Percentiles rank a stretch among this genome's conserved stretches.
Conservation (phyloP, 306 rosid species). For the Lablab purpureus region DNA sequence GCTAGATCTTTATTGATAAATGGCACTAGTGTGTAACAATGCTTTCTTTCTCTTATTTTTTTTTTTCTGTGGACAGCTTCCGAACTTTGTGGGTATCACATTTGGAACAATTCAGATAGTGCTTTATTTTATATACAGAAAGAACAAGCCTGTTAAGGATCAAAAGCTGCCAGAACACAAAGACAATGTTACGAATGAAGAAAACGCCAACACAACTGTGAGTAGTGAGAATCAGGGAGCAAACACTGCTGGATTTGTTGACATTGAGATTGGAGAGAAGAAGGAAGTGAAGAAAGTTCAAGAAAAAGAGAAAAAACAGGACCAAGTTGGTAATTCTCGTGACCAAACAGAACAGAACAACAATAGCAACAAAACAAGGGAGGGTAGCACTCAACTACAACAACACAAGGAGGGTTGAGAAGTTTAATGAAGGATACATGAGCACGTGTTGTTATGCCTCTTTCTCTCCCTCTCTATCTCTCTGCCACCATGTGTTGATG, state of each 20-base stretch:
- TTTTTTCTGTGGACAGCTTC: slow-evolving; percentile 64
- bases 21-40: not conserved
- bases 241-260: not conserved
- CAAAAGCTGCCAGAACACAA: slow-evolving; percentile 70
- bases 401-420: slow-evolving; percentile 14
- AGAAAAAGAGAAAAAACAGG: slow-evolving; percentile 4
- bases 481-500: slow-evolving; percentile 17
- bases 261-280: slow-evolving; percentile 43
- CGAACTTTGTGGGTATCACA: slow-evolving; percentile 77
- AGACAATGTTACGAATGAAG: slow-evolving; percentile 43
- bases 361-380: slow-evolving; percentile 11
- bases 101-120: slow-evolving; percentile 86
- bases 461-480: slow-evolving; percentile 41
- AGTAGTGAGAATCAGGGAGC: slow-evolving; percentile 21
- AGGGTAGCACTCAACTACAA: slow-evolving; percentile 11
- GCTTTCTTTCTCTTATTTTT: not conserved
- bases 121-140: slow-evolving; percentile 66
- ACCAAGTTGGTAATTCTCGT: not conserved
- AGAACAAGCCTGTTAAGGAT: slow-evolving; percentile 48
- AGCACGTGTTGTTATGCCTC: slow-evolving; percentile 13
- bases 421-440: slow-evolving; percentile 20
- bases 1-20: not conserved
- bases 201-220: slow-evolving; percentile 30
- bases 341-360: slow-evolving; percentile 29
- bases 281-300: slow-evolving; percentile 8